These are phyloP conservation scores for Eimeria sp. DNA, from an alignment of 169 alveolate species.

Conservation along the genomic window DNA sequence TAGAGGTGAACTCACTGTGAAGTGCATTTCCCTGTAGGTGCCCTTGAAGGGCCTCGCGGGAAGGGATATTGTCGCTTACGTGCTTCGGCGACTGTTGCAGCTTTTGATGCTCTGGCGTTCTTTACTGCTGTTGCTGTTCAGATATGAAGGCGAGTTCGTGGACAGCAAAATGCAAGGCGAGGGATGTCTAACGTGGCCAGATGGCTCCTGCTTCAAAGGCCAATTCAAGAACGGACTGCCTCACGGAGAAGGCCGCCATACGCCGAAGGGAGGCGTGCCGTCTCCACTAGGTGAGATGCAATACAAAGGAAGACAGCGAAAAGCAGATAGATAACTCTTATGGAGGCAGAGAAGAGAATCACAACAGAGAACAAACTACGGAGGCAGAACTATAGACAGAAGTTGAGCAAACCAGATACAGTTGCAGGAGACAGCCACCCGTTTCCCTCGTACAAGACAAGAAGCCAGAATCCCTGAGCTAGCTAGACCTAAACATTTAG, in stretches of 20 bases:
- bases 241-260: slow-evolving; percentile 87
- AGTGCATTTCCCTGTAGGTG: not conserved
- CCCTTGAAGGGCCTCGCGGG: not conserved
- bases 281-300: slow-evolving; percentile 70
- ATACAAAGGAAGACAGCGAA: not conserved
- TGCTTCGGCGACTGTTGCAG: not conserved
- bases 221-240: slow-evolving; percentile 88
- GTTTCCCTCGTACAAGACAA: not conserved
- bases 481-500: not conserved
- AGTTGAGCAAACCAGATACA: not conserved
- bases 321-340: not conserved
- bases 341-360: not conserved
- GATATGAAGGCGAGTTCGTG: slow-evolving; percentile 90
- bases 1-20: not conserved
- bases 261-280: slow-evolving; percentile 83
- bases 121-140: not conserved
- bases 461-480: not conserved
- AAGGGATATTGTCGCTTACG: not conserved
- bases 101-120: not conserved
- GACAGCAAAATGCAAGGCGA: slow-evolving; percentile 89
- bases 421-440: not conserved
- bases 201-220: slow-evolving; percentile 90
- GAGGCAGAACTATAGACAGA: not conserved
- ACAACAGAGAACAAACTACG: not conserved
- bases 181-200: slow-evolving; percentile 88